phyloP scores from a whole-genome alignment of 1,284 basidiomycete genomes.

The Rhodotorula glutinis region DNA sequence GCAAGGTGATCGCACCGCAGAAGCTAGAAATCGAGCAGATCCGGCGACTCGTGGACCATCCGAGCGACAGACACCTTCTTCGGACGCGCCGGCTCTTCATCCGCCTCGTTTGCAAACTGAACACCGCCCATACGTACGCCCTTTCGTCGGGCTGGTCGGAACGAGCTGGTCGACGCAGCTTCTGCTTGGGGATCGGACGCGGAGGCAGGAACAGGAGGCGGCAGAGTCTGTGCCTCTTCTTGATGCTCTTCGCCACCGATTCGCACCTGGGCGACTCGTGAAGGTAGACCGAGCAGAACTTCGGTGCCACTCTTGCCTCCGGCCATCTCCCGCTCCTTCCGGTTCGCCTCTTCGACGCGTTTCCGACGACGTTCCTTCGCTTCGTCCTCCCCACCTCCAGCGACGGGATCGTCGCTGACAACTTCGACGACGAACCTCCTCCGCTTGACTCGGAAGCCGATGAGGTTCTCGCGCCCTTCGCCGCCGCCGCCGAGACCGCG shows the following conservation, averaged over 20 bases:
- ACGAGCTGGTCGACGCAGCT: background rate
- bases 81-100: background rate
- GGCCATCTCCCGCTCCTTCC: constrained; percentile 38
- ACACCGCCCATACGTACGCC: constrained; percentile 23
- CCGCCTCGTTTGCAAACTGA: constrained; percentile 10
- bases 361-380: constrained; percentile 38
- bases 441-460: constrained; percentile 89
- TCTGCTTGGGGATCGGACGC: background rate
- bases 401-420: constrained; percentile 77
- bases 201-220: background rate
- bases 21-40: constrained; percentile 53
- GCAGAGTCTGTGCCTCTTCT: background rate
- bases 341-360: constrained; percentile 26
- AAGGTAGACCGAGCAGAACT: constrained; percentile 31
- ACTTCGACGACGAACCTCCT: constrained; percentile 87
- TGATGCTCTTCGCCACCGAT: constrained; percentile 29
- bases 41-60: constrained; percentile 49
- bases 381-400: constrained; percentile 30
- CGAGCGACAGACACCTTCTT: constrained; percentile 23
- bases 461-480: constrained; percentile 68
- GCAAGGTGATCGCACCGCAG: no score
- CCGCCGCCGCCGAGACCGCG: constrained; percentile 59
- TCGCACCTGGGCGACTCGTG: constrained; percentile 15
- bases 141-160: background rate
- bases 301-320: constrained; percentile 35